Base-by-base conservation (phyloP, 805 yeast genomes). In the Millerago galiae region DNA sequence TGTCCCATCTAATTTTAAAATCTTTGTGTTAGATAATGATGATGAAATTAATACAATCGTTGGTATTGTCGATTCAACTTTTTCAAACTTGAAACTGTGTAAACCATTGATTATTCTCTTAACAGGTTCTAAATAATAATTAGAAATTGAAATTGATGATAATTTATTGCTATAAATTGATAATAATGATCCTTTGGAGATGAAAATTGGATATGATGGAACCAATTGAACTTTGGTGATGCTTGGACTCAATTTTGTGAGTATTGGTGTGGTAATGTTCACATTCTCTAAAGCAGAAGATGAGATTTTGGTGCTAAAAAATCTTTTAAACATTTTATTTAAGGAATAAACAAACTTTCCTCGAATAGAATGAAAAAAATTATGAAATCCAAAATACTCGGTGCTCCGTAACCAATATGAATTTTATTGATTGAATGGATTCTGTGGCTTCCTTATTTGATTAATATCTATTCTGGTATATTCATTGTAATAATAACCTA, bases 131-230 rank as follows among this genome's bases (percentile, higher is more conserved):
- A 61, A 43, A 8, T 43, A 35, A 51, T 42, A 16, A 46, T 41
- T 8, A 54, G 48, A 9, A 6, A 45, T 32, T 10, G 28, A 16
- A 11, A 46, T 35, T 50, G 55, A 32, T 41, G 40, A 7, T n/a
- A 38, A 14, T 2, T 59, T 34, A 6, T 49, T 48, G 13, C 70
- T 70, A 46, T 68, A 74, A 2, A 79, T 56, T 3, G 80, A 65
- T 38, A 80, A 58, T 26, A 81, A 54, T 0, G 82, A 66, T 3
- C 77, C 74, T 32, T 68, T 63, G 33, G 71, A 65, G 11, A 78
- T 59, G 46, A 66, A 63, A 2, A 77, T 58, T 0, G 85, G 83
- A 1, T 75, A 61, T 0, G 84, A 78, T 1, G 86, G 79, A 1
- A 81, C 79, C n/a, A 75, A 54, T 1, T 68, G 61, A n/a, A 78